These are phyloP conservation scores for Kwoniella sp. DNA, from an alignment of 768 basidiomycete species.

Conservation along the genomic window DNA sequence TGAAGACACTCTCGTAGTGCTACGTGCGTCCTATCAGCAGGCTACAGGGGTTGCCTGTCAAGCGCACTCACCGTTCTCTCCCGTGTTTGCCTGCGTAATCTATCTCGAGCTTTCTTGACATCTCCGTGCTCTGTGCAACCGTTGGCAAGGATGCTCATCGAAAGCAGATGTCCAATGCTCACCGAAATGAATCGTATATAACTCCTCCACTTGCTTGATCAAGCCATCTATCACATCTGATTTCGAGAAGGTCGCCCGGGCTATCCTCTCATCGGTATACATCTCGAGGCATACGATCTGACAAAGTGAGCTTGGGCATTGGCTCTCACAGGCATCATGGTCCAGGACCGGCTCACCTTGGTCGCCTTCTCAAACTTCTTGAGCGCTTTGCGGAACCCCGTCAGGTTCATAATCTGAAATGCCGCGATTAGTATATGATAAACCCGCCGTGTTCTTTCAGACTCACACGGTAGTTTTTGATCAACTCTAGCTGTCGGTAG, in stretches of 20 bases:
- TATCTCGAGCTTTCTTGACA: slow-evolving; percentile 66
- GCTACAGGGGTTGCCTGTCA: too few relatives aligned
- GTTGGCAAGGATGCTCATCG: too few relatives aligned
- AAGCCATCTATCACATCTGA: slow-evolving; percentile 61
- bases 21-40: too few relatives aligned
- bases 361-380: slow-evolving; percentile 78
- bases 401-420: slow-evolving; percentile 71
- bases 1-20: slow-evolving; percentile 56
- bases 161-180: too few relatives aligned
- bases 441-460: slow-evolving; percentile 1
- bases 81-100: slow-evolving; percentile 57
- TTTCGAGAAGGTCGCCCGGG: slow-evolving; percentile 64
- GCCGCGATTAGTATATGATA: background rate
- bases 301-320: background rate
- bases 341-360: slow-evolving; percentile 54
- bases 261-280: slow-evolving; percentile 78
- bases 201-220: slow-evolving; percentile 69
- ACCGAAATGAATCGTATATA: slow-evolving; percentile 77
- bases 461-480: slow-evolving; percentile 82
- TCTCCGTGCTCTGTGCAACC: slow-evolving; percentile 60
- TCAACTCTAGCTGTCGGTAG: slow-evolving; percentile 76
- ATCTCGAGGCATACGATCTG: slow-evolving; percentile 67
- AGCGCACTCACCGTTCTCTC: slow-evolving; percentile 34
- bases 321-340: background rate
- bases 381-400: slow-evolving; percentile 85